Evolutionary conservation across 1,284 basidiomycete genomes (phyloP).

Genomic region (Leccinum subrobustum): DNA sequence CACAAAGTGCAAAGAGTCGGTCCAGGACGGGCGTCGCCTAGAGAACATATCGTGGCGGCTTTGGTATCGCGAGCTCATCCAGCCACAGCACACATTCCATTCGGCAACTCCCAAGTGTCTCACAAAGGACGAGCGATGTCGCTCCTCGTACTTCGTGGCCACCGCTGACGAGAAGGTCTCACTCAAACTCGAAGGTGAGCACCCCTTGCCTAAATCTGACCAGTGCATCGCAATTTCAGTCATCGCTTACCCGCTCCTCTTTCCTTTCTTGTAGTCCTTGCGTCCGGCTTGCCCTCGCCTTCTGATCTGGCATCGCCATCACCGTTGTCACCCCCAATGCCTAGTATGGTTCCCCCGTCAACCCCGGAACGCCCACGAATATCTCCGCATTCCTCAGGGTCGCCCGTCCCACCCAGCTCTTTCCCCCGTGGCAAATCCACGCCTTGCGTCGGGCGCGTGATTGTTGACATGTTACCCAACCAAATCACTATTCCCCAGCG

Average conservation of each 20-base stretch:
- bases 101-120: slow-evolving; percentile 35
- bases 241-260: slow-evolving; percentile 17
- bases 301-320: slow-evolving; percentile 32
- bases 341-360: slow-evolving; percentile 21
- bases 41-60: slow-evolving; percentile 88
- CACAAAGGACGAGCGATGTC: slow-evolving; percentile 23
- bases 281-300: slow-evolving; percentile 27
- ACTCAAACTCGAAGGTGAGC: slow-evolving; percentile 21
- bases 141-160: slow-evolving; percentile 25
- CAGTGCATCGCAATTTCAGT: slow-evolving; percentile 9
- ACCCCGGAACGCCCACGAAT: slow-evolving; percentile 33
- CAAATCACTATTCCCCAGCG: slow-evolving; percentile 24
- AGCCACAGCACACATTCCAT: slow-evolving; percentile 29
- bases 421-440: slow-evolving; percentile 33
- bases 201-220: slow-evolving; percentile 10
- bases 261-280: slow-evolving; percentile 23
- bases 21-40: slow-evolving; percentile 74
- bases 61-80: slow-evolving; percentile 69
- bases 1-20: slow-evolving; percentile 76
- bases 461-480: slow-evolving; percentile 53
- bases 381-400: slow-evolving; percentile 19
- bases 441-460: slow-evolving; percentile 48
- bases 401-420: slow-evolving; percentile 21
- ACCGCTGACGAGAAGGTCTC: slow-evolving; percentile 12
- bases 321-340: slow-evolving; percentile 26